phyloP scores from a whole-genome alignment of 2,329 filamentous ascomycete species.

The Fusarium fujikuroi region DNA sequence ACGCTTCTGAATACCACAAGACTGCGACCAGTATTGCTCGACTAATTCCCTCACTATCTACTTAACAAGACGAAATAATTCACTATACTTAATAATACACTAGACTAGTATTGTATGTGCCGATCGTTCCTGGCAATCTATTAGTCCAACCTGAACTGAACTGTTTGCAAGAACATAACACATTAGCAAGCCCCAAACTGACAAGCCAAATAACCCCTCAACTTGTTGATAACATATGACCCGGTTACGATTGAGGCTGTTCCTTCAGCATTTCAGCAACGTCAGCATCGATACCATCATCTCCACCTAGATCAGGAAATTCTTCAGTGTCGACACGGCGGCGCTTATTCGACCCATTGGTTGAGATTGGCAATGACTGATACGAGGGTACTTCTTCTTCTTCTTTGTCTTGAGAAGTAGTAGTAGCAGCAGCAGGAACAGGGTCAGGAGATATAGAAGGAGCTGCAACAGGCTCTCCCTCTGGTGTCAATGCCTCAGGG shows the following conservation, averaged over 20 bases:
- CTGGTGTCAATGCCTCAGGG: conserved; percentile 30
- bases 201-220: background rate
- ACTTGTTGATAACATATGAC: background rate
- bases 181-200: background rate
- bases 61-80: background rate
- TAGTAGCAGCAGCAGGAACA: background rate
- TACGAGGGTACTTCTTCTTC: conserved; percentile 56
- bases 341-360: conserved; percentile 67
- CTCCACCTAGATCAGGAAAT: conserved; percentile 64
- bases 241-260: conserved; percentile 21
- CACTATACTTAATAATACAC: conserved; percentile 7
- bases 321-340: conserved; percentile 63
- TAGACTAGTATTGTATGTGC: background rate
- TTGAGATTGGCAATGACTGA: conserved; percentile 60
- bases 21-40: background rate
- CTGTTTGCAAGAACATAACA: background rate
- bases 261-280: conserved; percentile 63
- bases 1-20: background rate
- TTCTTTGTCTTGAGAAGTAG: conserved; percentile 47
- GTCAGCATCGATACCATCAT: conserved; percentile 67
- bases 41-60: background rate
- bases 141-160: background rate
- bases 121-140: background rate
- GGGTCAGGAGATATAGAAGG: conserved; percentile 30
- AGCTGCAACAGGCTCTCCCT: conserved; percentile 40